Evolutionary conservation across 148 eudicot genomes (phyloP).

Genomic region (Silene latifolia): DNA sequence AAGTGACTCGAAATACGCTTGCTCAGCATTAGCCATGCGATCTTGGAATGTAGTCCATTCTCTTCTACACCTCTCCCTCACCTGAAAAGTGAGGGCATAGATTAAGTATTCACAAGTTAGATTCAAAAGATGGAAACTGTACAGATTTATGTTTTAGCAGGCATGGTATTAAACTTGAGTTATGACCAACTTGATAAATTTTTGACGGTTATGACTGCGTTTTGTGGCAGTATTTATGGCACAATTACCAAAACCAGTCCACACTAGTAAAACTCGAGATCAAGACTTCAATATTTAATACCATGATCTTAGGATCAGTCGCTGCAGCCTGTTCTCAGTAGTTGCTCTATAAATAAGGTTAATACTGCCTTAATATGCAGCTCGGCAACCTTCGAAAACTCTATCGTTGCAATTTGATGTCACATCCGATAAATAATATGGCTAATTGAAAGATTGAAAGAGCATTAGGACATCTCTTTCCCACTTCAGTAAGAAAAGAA

Average conservation of each 20-base stretch:
- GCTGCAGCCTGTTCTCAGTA: background rate
- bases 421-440: background rate
- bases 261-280: background rate
- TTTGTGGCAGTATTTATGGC: background rate
- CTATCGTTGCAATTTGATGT: background rate
- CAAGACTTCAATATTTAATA: too few species aligned
- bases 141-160: too few species aligned
- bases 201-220: background rate
- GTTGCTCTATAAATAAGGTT: too few species aligned
- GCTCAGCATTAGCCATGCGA: slow-evolving; percentile 55
- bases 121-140: background rate
- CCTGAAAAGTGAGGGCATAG: slow-evolving; percentile 15
- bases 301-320: background rate
- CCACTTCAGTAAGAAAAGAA: background rate
- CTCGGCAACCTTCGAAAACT: background rate
- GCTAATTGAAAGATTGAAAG: background rate
- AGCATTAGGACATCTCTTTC: too few species aligned
- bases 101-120: background rate
- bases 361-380: too few species aligned
- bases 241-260: background rate
- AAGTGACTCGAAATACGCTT: slow-evolving; percentile 43
- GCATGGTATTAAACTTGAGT: too few species aligned
- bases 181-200: too few species aligned
- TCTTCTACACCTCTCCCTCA: slow-evolving; percentile 63
- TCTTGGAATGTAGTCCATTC: slow-evolving; percentile 78